A percentile compares a stretch with the other conserved stretches of the same genome.
These are phyloP conservation scores for Hyaloperonospora brassicae DNA, from an alignment of 352 stramenopile species.

Conservation along the genomic window DNA sequence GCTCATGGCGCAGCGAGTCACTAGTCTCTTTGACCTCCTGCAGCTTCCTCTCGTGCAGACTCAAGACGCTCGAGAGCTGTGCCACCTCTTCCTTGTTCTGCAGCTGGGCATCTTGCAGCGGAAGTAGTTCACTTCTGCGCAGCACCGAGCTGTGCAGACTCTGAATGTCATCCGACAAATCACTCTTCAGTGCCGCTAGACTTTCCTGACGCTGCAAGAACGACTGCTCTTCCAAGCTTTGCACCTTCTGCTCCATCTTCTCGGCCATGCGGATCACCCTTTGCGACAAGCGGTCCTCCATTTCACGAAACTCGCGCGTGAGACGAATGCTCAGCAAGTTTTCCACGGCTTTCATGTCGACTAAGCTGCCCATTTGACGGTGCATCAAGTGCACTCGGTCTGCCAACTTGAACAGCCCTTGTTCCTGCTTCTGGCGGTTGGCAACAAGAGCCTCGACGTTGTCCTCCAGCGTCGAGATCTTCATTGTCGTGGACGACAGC, in stretches of 20 bases:
- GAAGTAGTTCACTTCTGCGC: slow-evolving; percentile 43
- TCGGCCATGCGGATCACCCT: slow-evolving; percentile 51
- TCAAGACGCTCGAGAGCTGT: slow-evolving; percentile 44
- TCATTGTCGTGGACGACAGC: slow-evolving; percentile 42
- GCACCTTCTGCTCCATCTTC: slow-evolving; percentile 63
- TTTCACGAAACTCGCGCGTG: slow-evolving; percentile 59
- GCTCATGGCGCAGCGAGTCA: slow-evolving; percentile 38
- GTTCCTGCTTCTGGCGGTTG: slow-evolving; percentile 42
- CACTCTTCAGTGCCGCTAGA: slow-evolving; percentile 41
- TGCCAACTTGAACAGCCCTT: slow-evolving; percentile 48
- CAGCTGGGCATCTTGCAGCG: slow-evolving; percentile 49
- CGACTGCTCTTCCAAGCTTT: slow-evolving; percentile 44
- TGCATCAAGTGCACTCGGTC: slow-evolving; percentile 47
- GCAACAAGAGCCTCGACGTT: slow-evolving; percentile 47
- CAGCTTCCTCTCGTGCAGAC: slow-evolving; percentile 58
- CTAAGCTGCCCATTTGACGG: slow-evolving; percentile 38
- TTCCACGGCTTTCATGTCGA: slow-evolving; percentile 62
- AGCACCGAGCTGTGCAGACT: slow-evolving; percentile 35
- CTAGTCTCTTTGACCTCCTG: slow-evolving; percentile 44
- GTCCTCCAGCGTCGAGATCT: slow-evolving; percentile 48
- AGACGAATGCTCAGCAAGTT: slow-evolving; percentile 58
- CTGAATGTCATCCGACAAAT: slow-evolving; percentile 54
- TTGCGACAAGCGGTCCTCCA: slow-evolving; percentile 53
- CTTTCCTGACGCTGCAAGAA: slow-evolving; percentile 46
- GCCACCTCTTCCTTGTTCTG: slow-evolving; percentile 55